Evolutionary conservation across 441 rosid species (phyloP).

Genomic region (Euphorbia celastroides): DNA sequence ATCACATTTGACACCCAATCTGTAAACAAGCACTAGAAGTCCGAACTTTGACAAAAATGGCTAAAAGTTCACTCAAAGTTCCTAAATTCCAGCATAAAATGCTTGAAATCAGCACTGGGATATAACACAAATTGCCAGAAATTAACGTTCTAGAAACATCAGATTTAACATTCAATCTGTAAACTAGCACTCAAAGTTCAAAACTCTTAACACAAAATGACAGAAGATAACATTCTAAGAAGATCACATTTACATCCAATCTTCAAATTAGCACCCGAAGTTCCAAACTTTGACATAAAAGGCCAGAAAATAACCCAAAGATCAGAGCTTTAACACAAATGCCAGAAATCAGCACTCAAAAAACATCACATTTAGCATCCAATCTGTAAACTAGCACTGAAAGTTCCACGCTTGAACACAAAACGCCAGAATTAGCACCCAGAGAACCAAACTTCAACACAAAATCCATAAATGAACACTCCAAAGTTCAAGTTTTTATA

Average conservation of each 20-base stretch:
- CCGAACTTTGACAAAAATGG: not conserved
- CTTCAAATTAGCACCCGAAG: not conserved
- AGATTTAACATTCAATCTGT: not conserved
- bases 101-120: too few relatives aligned
- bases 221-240: too few relatives aligned
- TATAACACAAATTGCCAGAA: too few relatives aligned
- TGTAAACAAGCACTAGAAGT: not conserved
- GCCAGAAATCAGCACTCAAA: too few relatives aligned
- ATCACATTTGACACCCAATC: not conserved
- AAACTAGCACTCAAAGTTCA: not conserved
- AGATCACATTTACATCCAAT: not conserved
- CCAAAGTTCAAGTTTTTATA: conserved; percentile 7
- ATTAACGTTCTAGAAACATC: too few relatives aligned
- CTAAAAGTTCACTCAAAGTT: too few relatives aligned
- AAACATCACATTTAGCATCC: not conserved
- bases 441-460: not conserved
- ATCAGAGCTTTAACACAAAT: not conserved
- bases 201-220: not conserved
- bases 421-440: not conserved
- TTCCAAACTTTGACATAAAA: not conserved
- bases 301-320: too few relatives aligned
- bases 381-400: not conserved
- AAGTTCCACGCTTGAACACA: not conserved
- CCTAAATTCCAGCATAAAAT: too few relatives aligned
- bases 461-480: too few relatives aligned